Evolutionary conservation across 768 basidiomycete species (phyloP).

Genomic region (Suillus plorans): DNA sequence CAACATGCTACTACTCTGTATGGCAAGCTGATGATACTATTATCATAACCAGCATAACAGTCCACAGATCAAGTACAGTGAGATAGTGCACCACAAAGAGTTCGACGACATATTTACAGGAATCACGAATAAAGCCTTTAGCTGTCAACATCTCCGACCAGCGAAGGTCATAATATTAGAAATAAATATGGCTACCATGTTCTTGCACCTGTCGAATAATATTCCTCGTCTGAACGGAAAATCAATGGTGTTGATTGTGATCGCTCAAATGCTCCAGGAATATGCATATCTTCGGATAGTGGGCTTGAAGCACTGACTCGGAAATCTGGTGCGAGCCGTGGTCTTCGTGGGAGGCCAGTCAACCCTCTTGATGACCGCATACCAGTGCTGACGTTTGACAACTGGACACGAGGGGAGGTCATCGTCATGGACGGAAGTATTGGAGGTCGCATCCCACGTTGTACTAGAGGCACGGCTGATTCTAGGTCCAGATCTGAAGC

Average conservation of each 20-base stretch:
- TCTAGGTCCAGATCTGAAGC: neutral
- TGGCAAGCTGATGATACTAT: neutral
- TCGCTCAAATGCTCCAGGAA: conserved; percentile 33
- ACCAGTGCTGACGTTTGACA: conserved; percentile 1
- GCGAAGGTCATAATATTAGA: conserved; percentile 2
- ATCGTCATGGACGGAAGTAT: conserved; percentile 19
- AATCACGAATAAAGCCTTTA: neutral
- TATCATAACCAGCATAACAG: neutral
- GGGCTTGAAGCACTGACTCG: conserved; percentile 28
- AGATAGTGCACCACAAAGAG: neutral
- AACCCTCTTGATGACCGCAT: conserved; percentile 28
- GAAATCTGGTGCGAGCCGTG: conserved; percentile 28
- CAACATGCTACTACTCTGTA: no score
- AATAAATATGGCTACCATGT: conserved; percentile 10
- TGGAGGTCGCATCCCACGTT: conserved; percentile 4
- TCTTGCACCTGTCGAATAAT: conserved; percentile 15
- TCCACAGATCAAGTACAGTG: neutral
- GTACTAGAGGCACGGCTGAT: neutral
- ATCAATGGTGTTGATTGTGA: conserved; percentile 44
- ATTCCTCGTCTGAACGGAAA: conserved; percentile 16
- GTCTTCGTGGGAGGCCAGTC: conserved; percentile 21
- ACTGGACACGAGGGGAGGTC: conserved; percentile 17
- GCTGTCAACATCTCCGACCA: conserved; percentile 4
- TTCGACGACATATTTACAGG: neutral
- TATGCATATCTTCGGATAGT: conserved; percentile 13